Conservation (phyloP, 2,329 filamentous ascomycete genomes). For the Fusarium foetens region DNA sequence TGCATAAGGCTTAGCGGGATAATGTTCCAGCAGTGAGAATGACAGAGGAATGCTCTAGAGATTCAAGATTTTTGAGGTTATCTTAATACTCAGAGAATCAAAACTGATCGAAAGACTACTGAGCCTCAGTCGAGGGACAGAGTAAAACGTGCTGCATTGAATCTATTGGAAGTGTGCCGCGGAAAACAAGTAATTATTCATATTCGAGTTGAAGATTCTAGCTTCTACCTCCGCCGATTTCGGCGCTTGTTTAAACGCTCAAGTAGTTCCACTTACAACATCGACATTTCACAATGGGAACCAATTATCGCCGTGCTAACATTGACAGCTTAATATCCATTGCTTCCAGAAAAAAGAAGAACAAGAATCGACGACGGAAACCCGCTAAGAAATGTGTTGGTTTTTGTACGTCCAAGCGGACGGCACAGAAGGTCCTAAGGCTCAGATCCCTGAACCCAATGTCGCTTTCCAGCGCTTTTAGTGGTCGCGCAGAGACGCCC, state of each 20-base stretch:
- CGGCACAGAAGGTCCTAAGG: not conserved
- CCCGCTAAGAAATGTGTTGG: not conserved
- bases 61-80: not conserved
- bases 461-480: not conserved
- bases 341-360: constrained; percentile 19
- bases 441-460: constrained; percentile 5
- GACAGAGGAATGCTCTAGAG: not conserved
- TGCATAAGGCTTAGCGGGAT: constrained; percentile 41
- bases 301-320: not conserved
- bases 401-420: constrained; percentile 4
- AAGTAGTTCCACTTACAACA: constrained; percentile 15
- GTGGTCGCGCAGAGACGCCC: constrained; percentile 10
- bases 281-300: not conserved
- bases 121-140: not conserved
- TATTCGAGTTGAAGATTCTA: not conserved
- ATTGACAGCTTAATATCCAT: not conserved
- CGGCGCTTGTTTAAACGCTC: constrained; percentile 2
- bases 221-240: constrained; percentile 16
- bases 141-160: not conserved
- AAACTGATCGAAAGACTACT: too few relatives aligned
- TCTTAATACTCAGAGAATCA: not conserved
- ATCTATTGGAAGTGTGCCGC: too few relatives aligned
- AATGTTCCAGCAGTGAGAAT: not conserved
- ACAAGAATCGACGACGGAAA: not conserved
- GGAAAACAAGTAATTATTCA: not conserved